Evolutionary conservation across 768 basidiomycete species (phyloP), one percentile per base, ranked within the genome.

Genomic region (Termitomyces sp.): DNA sequence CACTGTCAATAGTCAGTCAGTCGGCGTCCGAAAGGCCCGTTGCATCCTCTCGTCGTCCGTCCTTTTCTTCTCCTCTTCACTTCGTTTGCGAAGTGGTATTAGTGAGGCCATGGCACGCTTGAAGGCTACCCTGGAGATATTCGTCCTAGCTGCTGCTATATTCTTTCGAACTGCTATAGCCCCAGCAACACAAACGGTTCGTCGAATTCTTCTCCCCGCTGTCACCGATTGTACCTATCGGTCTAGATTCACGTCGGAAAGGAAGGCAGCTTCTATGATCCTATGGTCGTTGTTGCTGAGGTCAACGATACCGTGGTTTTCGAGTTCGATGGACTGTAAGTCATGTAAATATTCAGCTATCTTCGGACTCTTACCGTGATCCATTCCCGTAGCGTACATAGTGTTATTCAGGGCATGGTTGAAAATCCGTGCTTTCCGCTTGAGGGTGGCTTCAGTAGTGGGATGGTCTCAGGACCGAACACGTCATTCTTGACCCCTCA

Each of bases 381-480:
- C 8, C 26, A 43, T 28, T 32, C n/a, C 2, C 10, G 5, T 32
- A 75, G 75, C 34, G 49, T 58, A 19, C 78, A 80, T 60, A 68
- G 71, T 10, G 72, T 76, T 7, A 73, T 76, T 0, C 75, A 79
- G 58, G 67, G 66, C 45, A 54, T 62, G 1, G 69, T 70, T 53
- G 66, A 68, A 0, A 53, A 62, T 11, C 78, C 78, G 2, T 79
- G 79, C 58, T 43, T 65, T 34, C 70, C 69, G 12, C 65, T 75
- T 11, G 51, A 57, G 0, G 74, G 74, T 3, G 76, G 76, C 3
- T 77, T 82, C 63, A 68, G 72, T 44, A 72, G 66, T 51, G 73
- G 74, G 0, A 51, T 71, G 10, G 61, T 61, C 1, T 66, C 67
- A 5, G 42, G 60, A 22, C 62, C 64, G 1, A 64, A 68, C 48